A percentile compares a stretch with the other conserved stretches of the same genome.
These are phyloP conservation scores for Lophiostoma macrostomum DNA, from an alignment of 495 filamentous ascomycete genomes.

Conservation along the genomic window DNA sequence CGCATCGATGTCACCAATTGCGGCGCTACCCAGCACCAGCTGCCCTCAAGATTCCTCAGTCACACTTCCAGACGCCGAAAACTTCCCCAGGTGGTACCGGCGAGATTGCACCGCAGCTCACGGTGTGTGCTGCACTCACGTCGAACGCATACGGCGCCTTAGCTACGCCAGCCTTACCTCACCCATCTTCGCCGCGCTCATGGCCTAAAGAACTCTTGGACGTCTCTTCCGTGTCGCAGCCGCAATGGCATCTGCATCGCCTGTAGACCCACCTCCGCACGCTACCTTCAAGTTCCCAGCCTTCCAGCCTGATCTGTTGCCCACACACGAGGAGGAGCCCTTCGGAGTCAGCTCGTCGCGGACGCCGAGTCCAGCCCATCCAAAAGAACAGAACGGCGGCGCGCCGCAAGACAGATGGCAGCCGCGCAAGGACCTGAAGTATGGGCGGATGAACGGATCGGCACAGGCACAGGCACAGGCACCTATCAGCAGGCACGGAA, in stretches of 20 bases:
- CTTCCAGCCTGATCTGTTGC: slow-evolving; percentile 31
- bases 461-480: slow-evolving; percentile 44
- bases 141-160: too few relatives aligned
- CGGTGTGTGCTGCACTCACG: too few relatives aligned
- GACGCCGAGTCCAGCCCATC: slow-evolving; percentile 19
- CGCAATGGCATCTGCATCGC: slow-evolving; percentile 31
- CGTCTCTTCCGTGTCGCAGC: slow-evolving; percentile 1
- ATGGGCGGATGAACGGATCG: slow-evolving; percentile 50
- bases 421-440: slow-evolving; percentile 49
- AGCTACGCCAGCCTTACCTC: too few relatives aligned
- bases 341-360: slow-evolving; percentile 25
- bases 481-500: slow-evolving; percentile 49
- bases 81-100: too few relatives aligned
- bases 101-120: too few relatives aligned
- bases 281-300: slow-evolving; percentile 34
- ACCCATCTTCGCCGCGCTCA: not conserved
- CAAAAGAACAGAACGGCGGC: slow-evolving; percentile 17
- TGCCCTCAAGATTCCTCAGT: too few relatives aligned
- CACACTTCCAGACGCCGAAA: too few relatives aligned
- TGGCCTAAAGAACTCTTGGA: slow-evolving; percentile 20
- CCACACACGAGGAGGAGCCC: slow-evolving; percentile 31
- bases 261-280: slow-evolving; percentile 16
- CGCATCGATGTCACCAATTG: slow-evolving; percentile 7
- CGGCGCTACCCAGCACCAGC: not conserved
- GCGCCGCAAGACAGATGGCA: slow-evolving; percentile 45